Evolutionary conservation across 83 land plant species (phyloP).

Genomic region (Picea mariana): DNA sequence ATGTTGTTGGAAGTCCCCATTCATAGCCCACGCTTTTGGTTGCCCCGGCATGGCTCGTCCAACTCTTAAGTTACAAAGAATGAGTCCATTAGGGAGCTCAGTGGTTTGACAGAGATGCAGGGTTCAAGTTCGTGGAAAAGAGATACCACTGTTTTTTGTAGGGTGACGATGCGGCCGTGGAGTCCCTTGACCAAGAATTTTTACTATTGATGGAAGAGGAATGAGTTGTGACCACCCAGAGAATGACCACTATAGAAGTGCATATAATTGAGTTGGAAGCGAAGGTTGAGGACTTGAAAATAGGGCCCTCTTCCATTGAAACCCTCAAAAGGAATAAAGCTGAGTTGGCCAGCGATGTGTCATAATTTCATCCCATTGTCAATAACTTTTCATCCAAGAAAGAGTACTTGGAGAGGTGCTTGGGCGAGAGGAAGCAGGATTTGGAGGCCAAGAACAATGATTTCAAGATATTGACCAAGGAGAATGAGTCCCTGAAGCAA

Average conservation of each 20-base stretch:
- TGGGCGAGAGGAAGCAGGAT: slow-evolving; percentile 59
- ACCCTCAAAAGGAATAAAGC: slow-evolving; percentile 22
- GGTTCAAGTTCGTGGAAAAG: not conserved
- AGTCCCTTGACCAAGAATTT: too few species aligned
- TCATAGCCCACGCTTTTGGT: slow-evolving; percentile 76
- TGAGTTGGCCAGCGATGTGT: slow-evolving; percentile 48
- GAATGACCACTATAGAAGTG: too few species aligned
- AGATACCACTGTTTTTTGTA: too few species aligned
- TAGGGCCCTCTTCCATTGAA: too few species aligned
- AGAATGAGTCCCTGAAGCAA: slow-evolving; percentile 61
- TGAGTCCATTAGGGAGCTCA: not conserved
- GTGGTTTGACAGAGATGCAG: not conserved
- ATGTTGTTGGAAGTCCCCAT: slow-evolving; percentile 72
- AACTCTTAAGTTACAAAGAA: slow-evolving; percentile 21
- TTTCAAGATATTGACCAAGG: slow-evolving; percentile 30
- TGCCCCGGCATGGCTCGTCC: slow-evolving; percentile 70
- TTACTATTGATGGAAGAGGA: too few species aligned
- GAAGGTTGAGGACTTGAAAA: too few species aligned
- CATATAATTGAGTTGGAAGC: too few species aligned
- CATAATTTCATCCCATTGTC: slow-evolving; percentile 55
- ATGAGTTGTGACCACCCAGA: too few species aligned
- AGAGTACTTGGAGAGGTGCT: slow-evolving; percentile 33
- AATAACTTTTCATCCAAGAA: slow-evolving; percentile 30
- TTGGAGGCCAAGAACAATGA: slow-evolving; percentile 54
- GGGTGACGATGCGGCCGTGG: too few species aligned